Percentiles rank a stretch among this genome's conserved stretches.
These are phyloP conservation scores for Vinca minor DNA, from an alignment of 257 asterid species.

Conservation along the genomic window DNA sequence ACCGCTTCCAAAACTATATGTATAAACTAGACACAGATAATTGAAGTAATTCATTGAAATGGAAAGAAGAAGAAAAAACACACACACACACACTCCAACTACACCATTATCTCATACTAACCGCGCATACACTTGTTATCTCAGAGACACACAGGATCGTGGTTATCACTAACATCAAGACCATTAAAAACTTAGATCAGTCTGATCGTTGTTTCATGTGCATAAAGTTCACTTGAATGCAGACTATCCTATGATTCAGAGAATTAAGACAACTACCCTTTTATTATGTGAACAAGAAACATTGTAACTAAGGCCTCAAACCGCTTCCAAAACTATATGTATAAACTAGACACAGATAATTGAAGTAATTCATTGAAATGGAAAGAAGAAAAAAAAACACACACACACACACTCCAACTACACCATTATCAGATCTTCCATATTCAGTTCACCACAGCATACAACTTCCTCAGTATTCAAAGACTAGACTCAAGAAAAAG, in stretches of 20 bases:
- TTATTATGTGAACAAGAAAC: neutral
- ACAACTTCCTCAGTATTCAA: neutral
- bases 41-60: neutral
- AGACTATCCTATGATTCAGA: neutral
- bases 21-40: too few relatives aligned
- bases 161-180: neutral
- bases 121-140: neutral
- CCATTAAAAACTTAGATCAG: neutral
- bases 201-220: neutral
- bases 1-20: too few relatives aligned
- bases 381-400: neutral
- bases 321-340: too few relatives aligned
- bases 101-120: too few relatives aligned
- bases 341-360: too few relatives aligned
- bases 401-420: too few relatives aligned
- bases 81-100: too few relatives aligned
- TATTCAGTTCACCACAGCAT: neutral
- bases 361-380: neutral
- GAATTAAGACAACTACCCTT: neutral
- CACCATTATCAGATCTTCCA: neutral
- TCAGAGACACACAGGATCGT: neutral
- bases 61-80: neutral
- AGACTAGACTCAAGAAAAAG: neutral
- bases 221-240: neutral
- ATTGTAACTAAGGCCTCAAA: neutral